Conservation (phyloP, 257 asterid genomes). For the Ilex aquifolium region DNA sequence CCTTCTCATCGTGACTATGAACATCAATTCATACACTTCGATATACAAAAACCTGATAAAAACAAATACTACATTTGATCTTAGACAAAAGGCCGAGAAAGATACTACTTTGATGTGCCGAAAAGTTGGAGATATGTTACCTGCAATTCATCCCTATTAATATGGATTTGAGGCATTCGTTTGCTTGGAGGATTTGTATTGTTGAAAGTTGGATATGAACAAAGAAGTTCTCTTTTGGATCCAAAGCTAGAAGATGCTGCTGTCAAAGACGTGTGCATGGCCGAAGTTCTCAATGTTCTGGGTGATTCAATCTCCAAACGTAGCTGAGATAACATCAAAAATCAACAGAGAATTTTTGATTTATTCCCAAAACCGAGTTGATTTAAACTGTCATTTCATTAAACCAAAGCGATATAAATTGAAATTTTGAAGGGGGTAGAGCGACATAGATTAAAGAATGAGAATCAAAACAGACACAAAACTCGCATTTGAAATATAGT, state of each 20-base stretch:
- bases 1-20: too few species aligned
- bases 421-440: too few species aligned
- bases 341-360: too few species aligned
- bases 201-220: slow-evolving; percentile 22
- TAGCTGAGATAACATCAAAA: not conserved
- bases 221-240: slow-evolving; percentile 7
- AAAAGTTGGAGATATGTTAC: not conserved
- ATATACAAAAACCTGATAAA: too few species aligned
- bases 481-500: not conserved
- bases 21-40: too few species aligned
- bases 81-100: too few species aligned
- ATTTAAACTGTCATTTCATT: too few species aligned
- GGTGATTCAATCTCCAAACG: slow-evolving; percentile 21
- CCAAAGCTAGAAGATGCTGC: slow-evolving; percentile 12
- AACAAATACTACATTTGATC: too few species aligned
- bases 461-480: too few species aligned
- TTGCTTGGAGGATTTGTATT: slow-evolving; percentile 6
- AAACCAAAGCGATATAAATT: too few species aligned
- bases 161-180: not conserved
- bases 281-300: not conserved
- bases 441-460: too few species aligned
- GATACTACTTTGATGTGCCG: too few species aligned
- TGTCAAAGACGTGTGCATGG: not conserved
- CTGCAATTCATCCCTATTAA: slow-evolving; percentile 1
- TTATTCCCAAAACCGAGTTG: not conserved